A percentile compares a stretch with the other conserved stretches of the same genome.
phyloP scores from a whole-genome alignment of 106 monocot genomes.

The Dendrobium nobile region DNA sequence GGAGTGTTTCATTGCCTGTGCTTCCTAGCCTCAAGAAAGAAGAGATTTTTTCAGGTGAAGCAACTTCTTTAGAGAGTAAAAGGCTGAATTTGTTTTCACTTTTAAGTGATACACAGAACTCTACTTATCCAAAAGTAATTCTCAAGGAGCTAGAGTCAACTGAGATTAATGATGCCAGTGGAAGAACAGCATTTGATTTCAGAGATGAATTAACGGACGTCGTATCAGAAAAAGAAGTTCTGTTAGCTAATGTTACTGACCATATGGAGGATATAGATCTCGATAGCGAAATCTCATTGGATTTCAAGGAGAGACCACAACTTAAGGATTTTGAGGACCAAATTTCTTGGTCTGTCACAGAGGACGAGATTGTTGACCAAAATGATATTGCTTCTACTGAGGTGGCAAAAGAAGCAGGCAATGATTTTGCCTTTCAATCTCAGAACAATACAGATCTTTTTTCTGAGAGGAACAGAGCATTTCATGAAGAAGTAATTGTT shows the following conservation, averaged over 20 bases:
- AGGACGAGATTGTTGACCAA: slow-evolving; percentile 4
- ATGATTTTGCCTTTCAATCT: slow-evolving; percentile 4
- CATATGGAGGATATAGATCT: slow-evolving; percentile 24
- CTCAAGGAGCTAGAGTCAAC: neutral
- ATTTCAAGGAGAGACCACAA: slow-evolving; percentile 3
- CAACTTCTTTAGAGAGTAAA: neutral
- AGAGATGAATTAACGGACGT: neutral
- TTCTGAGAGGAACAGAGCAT: neutral
- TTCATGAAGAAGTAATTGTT: neutral
- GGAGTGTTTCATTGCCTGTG: slow-evolving; percentile 11
- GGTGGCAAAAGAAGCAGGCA: neutral
- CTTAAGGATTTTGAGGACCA: slow-evolving; percentile 21
- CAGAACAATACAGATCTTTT: neutral
- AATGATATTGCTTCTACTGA: neutral
- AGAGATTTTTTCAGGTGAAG: neutral
- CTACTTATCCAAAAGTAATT: neutral
- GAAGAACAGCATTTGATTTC: neutral
- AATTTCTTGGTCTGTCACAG: slow-evolving; percentile 9
- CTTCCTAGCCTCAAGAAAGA: slow-evolving; percentile 8
- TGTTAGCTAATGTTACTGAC: slow-evolving; percentile 10
- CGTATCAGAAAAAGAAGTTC: neutral
- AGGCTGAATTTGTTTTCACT: slow-evolving; percentile 9
- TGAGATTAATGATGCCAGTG: neutral
- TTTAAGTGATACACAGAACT: slow-evolving; percentile 9
- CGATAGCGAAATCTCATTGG: slow-evolving; percentile 20